Evolutionary conservation across 2,329 filamentous ascomycete species (phyloP).

Genomic region (Epichloe hybrida): DNA sequence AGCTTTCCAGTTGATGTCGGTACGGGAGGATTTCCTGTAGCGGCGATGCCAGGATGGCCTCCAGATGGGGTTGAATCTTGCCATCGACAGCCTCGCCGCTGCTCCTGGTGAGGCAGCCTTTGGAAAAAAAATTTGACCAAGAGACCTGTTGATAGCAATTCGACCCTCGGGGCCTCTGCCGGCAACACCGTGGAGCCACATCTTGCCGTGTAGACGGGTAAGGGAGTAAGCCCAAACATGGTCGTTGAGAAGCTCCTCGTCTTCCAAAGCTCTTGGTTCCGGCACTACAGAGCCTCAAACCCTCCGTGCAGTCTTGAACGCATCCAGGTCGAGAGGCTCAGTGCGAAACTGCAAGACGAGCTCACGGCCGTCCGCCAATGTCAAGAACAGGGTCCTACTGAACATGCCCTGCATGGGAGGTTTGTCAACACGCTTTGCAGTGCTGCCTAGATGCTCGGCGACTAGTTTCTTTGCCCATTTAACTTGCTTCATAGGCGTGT

Average conservation of each 20-base stretch:
- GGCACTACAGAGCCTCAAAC: not conserved
- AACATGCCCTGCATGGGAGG: constrained; percentile 16
- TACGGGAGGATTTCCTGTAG: not conserved
- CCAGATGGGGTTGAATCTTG: constrained; percentile 1
- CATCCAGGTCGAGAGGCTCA: not conserved
- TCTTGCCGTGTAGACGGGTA: not conserved
- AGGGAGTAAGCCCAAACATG: constrained; percentile 2
- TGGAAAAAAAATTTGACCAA: constrained; percentile 1
- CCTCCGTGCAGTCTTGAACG: not conserved
- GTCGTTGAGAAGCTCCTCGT: not conserved
- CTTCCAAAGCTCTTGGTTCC: not conserved
- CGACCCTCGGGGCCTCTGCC: not conserved
- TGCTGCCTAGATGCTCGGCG: constrained; percentile 12
- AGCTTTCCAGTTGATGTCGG: not conserved
- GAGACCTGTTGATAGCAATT: constrained; percentile 1
- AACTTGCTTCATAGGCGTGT: constrained; percentile 13
- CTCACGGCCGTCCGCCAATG: constrained; percentile 5
- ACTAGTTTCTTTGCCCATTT: constrained; percentile 16
- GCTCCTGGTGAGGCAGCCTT: not conserved
- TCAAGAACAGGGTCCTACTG: constrained; percentile 13
- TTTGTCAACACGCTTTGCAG: constrained; percentile 12
- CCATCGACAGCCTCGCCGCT: not conserved
- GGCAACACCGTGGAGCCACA: not conserved
- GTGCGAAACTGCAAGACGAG: constrained; percentile 1
- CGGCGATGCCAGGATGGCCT: constrained; percentile 1